Conservation (phyloP, 192 early-diverging fungal genomes). For the Phlyctochytrium planicorne region DNA sequence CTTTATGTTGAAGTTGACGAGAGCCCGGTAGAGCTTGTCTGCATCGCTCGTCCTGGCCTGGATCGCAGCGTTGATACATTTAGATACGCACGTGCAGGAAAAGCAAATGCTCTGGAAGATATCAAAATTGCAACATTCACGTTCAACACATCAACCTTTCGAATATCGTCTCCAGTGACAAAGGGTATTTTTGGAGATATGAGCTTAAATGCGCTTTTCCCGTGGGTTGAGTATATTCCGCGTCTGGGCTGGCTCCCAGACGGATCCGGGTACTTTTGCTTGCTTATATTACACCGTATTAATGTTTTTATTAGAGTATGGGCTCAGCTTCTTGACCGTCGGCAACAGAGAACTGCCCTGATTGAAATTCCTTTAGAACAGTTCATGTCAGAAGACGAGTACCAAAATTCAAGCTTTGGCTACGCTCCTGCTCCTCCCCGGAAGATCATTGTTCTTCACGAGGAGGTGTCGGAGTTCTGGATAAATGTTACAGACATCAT, state of each 20-base stretch:
- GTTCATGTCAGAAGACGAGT: slow-evolving; percentile 51
- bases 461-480: slow-evolving; percentile 56
- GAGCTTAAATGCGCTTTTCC: slow-evolving; percentile 48
- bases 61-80: slow-evolving; percentile 47
- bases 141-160: slow-evolving; percentile 63
- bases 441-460: slow-evolving; percentile 47
- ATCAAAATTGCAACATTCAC: no score
- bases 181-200: slow-evolving; percentile 45
- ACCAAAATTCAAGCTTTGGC: slow-evolving; percentile 21
- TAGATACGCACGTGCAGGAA: slow-evolving; percentile 64
- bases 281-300: background rate
- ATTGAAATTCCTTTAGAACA: slow-evolving; percentile 46
- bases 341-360: slow-evolving; percentile 52
- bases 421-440: no score
- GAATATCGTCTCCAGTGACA: slow-evolving; percentile 29
- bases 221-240: slow-evolving; percentile 70
- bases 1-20: slow-evolving; percentile 62
- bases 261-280: slow-evolving; percentile 47
- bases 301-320: slow-evolving; percentile 42
- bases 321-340: slow-evolving; percentile 56
- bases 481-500: slow-evolving; percentile 56
- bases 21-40: slow-evolving; percentile 52
- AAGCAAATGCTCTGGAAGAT: slow-evolving; percentile 52
- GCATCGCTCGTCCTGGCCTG: slow-evolving; percentile 42
- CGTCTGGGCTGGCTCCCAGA: slow-evolving; percentile 65